Evolutionary conservation across 768 basidiomycete genomes (phyloP).

Genomic region (Tephrocybe sp.): DNA sequence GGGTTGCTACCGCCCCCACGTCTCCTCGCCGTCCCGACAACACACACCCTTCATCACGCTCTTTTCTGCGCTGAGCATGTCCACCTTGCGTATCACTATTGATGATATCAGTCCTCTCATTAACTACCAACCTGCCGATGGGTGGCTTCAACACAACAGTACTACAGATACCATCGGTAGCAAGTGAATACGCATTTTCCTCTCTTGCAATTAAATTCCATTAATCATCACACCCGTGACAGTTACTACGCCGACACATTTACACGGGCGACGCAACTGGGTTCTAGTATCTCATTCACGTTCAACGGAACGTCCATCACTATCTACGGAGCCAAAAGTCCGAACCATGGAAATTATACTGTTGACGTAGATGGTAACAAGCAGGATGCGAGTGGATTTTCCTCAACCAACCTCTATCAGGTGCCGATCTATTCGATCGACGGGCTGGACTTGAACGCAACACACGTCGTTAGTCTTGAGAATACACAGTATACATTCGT

Average conservation of each 20-base stretch:
- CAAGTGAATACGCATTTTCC: slow-evolving; percentile 4
- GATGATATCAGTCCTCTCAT: slow-evolving; percentile 29
- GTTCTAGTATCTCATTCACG: slow-evolving; percentile 27
- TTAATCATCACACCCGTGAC: not conserved
- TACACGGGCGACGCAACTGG: slow-evolving; percentile 26
- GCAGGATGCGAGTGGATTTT: slow-evolving; percentile 18
- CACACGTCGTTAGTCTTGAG: slow-evolving; percentile 29
- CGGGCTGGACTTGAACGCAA: slow-evolving; percentile 23
- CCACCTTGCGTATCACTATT: slow-evolving; percentile 21
- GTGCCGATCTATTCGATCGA: slow-evolving; percentile 29
- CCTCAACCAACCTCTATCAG: slow-evolving; percentile 22
- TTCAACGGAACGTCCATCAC: slow-evolving; percentile 40
- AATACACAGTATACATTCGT: slow-evolving; percentile 18
- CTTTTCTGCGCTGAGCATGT: slow-evolving; percentile 12
- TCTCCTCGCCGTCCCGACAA: no score
- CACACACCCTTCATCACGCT: not conserved
- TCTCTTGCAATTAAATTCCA: not conserved
- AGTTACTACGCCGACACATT: slow-evolving; percentile 41
- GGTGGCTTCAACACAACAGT: slow-evolving; percentile 20
- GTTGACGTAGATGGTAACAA: slow-evolving; percentile 30
- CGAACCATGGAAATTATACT: slow-evolving; percentile 34
- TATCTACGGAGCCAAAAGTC: slow-evolving; percentile 36
- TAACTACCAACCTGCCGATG: slow-evolving; percentile 18
- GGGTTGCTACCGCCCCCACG: not conserved
- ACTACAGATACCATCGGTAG: slow-evolving; percentile 12